Percentiles rank a stretch among this genome's conserved stretches.
Conservation (phyloP, 208 protist species). For the Sergeia podlipaevii region DNA sequence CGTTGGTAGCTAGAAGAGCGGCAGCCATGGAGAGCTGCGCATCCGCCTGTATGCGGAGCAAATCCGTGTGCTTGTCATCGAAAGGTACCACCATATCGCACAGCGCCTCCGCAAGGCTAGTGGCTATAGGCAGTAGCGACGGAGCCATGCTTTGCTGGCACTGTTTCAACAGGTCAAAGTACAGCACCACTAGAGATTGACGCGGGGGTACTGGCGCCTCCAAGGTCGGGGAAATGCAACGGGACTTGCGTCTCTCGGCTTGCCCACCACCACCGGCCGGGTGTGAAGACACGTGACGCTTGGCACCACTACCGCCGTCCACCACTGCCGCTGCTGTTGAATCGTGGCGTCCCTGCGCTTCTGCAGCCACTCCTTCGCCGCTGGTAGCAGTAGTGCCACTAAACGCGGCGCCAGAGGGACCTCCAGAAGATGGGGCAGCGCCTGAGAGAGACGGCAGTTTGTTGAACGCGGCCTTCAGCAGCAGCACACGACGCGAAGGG, state of each 20-base stretch:
- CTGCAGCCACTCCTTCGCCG: neutral
- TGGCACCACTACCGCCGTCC: neutral
- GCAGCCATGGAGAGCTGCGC: constrained; percentile 32
- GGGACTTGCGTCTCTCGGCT: too few relatives aligned
- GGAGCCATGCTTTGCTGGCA: constrained; percentile 41
- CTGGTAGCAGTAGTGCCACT: neutral
- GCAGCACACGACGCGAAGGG: constrained; percentile 26
- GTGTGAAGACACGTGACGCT: neutral
- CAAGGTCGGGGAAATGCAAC: neutral
- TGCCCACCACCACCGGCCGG: too few relatives aligned
- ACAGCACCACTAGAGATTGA: constrained; percentile 51
- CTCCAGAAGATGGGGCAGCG: neutral
- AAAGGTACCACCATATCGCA: constrained; percentile 24
- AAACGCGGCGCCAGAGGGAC: neutral
- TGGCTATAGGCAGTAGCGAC: constrained; percentile 51
- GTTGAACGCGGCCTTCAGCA: constrained; percentile 41
- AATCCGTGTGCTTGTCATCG: constrained; percentile 17
- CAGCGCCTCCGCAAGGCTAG: constrained; percentile 45
- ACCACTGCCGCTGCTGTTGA: neutral
- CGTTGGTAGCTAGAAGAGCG: constrained; percentile 29
- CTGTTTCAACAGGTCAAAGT: constrained; percentile 53
- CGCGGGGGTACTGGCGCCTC: constrained; percentile 5
- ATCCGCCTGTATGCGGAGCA: constrained; percentile 44
- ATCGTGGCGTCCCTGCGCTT: neutral
- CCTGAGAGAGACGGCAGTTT: constrained; percentile 36